These are phyloP conservation scores for Alternaria burnsii DNA, from an alignment of 2,329 filamentous ascomycete genomes.

Conservation along the genomic window DNA sequence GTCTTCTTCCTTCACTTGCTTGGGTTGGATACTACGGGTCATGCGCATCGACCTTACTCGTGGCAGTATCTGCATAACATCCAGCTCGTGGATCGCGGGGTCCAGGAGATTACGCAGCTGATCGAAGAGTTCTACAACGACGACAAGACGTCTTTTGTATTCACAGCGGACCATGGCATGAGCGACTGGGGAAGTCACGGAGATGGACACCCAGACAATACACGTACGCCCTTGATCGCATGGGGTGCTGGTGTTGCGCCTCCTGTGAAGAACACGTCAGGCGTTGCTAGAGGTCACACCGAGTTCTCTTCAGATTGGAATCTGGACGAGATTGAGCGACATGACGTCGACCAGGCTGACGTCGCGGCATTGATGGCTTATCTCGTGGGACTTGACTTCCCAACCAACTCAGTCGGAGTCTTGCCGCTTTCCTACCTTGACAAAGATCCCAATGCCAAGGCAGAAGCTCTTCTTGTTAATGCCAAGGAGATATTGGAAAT, in stretches of 20 bases:
- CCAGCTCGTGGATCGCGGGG: slow-evolving; percentile 89
- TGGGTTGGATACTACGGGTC: slow-evolving; percentile 89
- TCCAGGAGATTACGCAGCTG: slow-evolving; percentile 81
- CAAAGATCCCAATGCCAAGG: slow-evolving; percentile 77
- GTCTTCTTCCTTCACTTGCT: slow-evolving; percentile 97
- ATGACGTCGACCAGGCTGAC: slow-evolving; percentile 94
- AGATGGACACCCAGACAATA: slow-evolving; percentile 97
- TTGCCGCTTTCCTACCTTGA: slow-evolving; percentile 84
- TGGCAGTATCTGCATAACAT: slow-evolving; percentile 95
- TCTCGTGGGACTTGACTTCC: slow-evolving; percentile 84
- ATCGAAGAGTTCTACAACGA: slow-evolving; percentile 85
- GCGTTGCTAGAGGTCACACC: slow-evolving; percentile 81
- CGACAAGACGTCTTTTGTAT: slow-evolving; percentile 89
- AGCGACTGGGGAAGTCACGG: slow-evolving; percentile 99
- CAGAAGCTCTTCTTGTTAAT: slow-evolving; percentile 84
- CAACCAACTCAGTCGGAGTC: slow-evolving; percentile 95
- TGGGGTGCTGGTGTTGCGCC: slow-evolving; percentile 93
- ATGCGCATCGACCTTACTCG: slow-evolving; percentile 87
- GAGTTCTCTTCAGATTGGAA: slow-evolving; percentile 90
- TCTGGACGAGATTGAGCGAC: slow-evolving; percentile 78
- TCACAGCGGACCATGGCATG: slow-evolving; percentile 99
- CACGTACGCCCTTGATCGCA: slow-evolving; percentile 86
- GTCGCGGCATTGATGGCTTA: slow-evolving; percentile 96
- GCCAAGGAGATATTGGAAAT: slow-evolving; percentile 90
- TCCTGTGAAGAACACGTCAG: slow-evolving; percentile 66